These are phyloP conservation scores for Dendrocalamus latiflorus DNA, from an alignment of 202 grass and related monocot genomes.

Conservation along the genomic window DNA sequence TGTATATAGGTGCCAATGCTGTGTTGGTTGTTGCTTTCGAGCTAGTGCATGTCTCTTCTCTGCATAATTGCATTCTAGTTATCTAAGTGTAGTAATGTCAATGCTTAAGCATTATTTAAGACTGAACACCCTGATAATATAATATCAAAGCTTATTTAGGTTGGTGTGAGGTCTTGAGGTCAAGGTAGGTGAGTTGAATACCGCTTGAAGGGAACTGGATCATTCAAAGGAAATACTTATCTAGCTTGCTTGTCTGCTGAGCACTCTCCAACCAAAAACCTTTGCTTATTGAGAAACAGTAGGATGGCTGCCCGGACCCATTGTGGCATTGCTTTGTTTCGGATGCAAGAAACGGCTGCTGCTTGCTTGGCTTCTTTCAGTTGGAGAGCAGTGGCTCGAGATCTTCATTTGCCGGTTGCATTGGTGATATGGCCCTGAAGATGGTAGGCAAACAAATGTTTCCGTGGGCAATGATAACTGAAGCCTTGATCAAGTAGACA, in stretches of 20 bases:
- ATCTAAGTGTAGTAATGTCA: not conserved
- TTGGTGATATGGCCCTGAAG: not conserved
- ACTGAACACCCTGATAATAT: not conserved
- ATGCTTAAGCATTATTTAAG: not conserved
- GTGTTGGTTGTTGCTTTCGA: not conserved
- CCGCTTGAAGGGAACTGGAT: not conserved
- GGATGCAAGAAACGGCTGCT: conserved; percentile 21
- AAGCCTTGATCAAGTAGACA: not conserved
- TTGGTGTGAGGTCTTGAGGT: conserved; percentile 5
- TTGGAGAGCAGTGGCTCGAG: not conserved
- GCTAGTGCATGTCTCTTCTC: not conserved
- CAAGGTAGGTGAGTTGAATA: conserved; percentile 7
- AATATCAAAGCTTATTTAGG: conserved; percentile 8
- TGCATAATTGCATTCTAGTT: not conserved
- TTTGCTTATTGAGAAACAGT: conserved; percentile 4
- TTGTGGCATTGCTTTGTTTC: conserved; percentile 19
- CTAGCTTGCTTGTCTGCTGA: not conserved
- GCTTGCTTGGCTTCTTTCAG: not conserved
- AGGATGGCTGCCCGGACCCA: not conserved
- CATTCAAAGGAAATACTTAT: not conserved
- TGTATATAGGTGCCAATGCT: conserved; percentile 24
- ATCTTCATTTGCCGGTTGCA: not conserved
- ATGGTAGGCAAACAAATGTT: not conserved
- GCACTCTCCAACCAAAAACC: not conserved
- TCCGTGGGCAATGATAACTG: too few species aligned